phyloP scores from a whole-genome alignment of 2,329 filamentous ascomycete species.

The Coniella vitis region DNA sequence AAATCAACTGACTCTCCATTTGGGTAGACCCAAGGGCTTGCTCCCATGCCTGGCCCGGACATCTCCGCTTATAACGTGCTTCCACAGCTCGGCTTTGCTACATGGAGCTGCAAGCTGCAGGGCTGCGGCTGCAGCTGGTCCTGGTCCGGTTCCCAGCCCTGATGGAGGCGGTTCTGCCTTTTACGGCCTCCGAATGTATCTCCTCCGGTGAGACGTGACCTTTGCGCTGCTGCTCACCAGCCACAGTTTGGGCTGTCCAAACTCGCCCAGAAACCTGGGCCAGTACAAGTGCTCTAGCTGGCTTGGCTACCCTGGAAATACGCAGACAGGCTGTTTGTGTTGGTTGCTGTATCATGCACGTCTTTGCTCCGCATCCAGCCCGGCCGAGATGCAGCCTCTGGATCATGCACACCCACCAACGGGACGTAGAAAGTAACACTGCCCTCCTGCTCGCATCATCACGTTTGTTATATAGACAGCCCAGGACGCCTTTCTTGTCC shows the following conservation, averaged over 20 bases:
- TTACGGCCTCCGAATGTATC: constrained; percentile 13
- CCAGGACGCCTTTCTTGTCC: constrained; percentile 1
- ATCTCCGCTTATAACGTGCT: constrained; percentile 2
- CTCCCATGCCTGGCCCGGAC: no score
- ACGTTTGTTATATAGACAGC: background rate
- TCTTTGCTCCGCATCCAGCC: constrained; percentile 2
- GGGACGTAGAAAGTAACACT: no score
- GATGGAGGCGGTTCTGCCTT: background rate
- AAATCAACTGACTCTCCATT: no score
- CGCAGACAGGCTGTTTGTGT: background rate
- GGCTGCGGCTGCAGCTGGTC: constrained; percentile 1
- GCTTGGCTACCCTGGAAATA: no score
- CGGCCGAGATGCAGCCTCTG: constrained; percentile 10
- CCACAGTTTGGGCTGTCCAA: background rate
- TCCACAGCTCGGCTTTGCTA: background rate
- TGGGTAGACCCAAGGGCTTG: no score
- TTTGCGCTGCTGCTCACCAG: background rate
- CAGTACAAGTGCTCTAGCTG: no score
- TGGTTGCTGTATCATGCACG: background rate
- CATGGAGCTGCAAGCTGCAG: background rate
- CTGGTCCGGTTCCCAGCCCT: no score
- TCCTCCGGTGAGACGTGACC: constrained; percentile 2
- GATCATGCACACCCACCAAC: constrained; percentile 4
- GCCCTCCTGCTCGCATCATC: no score
- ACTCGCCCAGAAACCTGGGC: no score